phyloP scores from a whole-genome alignment of 2,329 filamentous ascomycete genomes.

The Sordariomycetes sp. region DNA sequence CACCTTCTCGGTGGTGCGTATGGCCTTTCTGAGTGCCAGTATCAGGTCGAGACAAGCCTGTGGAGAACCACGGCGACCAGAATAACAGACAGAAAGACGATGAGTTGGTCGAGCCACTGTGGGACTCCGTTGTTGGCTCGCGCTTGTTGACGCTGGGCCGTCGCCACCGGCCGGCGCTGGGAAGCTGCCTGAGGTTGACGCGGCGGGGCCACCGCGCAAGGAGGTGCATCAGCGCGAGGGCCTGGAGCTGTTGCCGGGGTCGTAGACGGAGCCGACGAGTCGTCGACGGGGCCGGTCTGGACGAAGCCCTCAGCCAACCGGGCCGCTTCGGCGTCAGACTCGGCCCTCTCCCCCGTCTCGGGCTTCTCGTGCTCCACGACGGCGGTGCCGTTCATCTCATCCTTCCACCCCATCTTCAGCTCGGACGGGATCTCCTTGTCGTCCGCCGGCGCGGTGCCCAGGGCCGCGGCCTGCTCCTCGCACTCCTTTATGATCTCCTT shows the following conservation, averaged over 20 bases:
- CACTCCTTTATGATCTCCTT: slow-evolving; percentile 63
- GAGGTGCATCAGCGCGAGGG: background rate
- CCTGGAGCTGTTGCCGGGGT: background rate
- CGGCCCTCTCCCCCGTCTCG: slow-evolving; percentile 1
- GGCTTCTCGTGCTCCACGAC: slow-evolving; percentile 14
- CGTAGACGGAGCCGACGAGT: slow-evolving; percentile 7
- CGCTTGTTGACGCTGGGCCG: background rate
- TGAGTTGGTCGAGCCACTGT: slow-evolving; percentile 1
- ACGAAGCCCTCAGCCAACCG: slow-evolving; percentile 49
- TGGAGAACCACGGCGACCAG: slow-evolving; percentile 1
- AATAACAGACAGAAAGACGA: slow-evolving; percentile 1
- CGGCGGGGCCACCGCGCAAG: background rate
- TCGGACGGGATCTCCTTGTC: slow-evolving; percentile 36
- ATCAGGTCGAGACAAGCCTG: background rate
- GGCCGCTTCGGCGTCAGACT: slow-evolving; percentile 29
- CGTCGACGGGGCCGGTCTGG: slow-evolving; percentile 27
- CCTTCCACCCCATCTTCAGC: slow-evolving; percentile 59
- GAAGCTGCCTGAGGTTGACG: background rate
- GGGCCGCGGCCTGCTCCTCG: slow-evolving; percentile 39
- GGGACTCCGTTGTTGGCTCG: background rate
- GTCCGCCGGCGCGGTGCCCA: slow-evolving; percentile 18
- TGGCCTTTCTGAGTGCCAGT: background rate
- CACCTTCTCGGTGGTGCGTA: background rate
- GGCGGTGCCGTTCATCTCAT: slow-evolving; percentile 41
- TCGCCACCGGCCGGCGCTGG: no score